A percentile compares a stretch with the other conserved stretches of the same genome.
These are phyloP conservation scores for Colletotrichum paranaense DNA, from an alignment of 2,329 filamentous ascomycete genomes.

Conservation along the genomic window DNA sequence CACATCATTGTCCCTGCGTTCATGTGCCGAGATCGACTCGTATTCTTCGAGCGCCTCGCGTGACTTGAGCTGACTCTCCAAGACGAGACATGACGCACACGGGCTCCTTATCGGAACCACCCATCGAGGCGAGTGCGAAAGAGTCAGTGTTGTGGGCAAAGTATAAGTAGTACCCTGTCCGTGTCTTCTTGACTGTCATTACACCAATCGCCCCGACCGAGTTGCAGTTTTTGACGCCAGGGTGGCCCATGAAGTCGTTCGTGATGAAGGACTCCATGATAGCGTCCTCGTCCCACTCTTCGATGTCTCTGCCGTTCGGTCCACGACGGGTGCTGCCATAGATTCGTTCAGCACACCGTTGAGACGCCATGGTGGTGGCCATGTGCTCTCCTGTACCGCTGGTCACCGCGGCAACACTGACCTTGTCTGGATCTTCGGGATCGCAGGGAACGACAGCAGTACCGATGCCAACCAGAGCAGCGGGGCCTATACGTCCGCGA, in stretches of 20 bases:
- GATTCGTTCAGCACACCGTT: constrained; percentile 85
- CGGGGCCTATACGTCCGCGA: constrained; percentile 88
- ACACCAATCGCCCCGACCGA: constrained; percentile 91
- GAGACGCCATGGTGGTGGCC: constrained; percentile 92
- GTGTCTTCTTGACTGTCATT: constrained; percentile 87
- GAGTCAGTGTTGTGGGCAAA: constrained; percentile 97
- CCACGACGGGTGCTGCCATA: constrained; percentile 76
- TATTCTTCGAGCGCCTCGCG: constrained; percentile 66
- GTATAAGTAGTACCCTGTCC: constrained; percentile 82
- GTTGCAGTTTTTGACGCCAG: constrained; percentile 82
- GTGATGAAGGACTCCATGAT: constrained; percentile 81
- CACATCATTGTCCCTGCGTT: not conserved
- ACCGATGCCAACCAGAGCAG: constrained; percentile 91
- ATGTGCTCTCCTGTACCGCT: constrained; percentile 98
- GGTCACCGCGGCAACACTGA: constrained; percentile 84
- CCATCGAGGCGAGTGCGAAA: constrained; percentile 89
- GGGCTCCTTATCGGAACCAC: constrained; percentile 79
- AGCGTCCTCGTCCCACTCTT: constrained; percentile 81
- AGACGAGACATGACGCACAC: constrained; percentile 90
- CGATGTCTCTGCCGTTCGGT: constrained; percentile 69
- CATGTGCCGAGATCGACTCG: constrained; percentile 36
- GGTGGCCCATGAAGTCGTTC: constrained; percentile 93
- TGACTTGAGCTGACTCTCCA: constrained; percentile 61
- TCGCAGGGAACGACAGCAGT: constrained; percentile 88
- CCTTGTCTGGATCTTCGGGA: constrained; percentile 73